phyloP scores from a whole-genome alignment of 345 rosid species.

The Noccaea bulbosa region DNA sequence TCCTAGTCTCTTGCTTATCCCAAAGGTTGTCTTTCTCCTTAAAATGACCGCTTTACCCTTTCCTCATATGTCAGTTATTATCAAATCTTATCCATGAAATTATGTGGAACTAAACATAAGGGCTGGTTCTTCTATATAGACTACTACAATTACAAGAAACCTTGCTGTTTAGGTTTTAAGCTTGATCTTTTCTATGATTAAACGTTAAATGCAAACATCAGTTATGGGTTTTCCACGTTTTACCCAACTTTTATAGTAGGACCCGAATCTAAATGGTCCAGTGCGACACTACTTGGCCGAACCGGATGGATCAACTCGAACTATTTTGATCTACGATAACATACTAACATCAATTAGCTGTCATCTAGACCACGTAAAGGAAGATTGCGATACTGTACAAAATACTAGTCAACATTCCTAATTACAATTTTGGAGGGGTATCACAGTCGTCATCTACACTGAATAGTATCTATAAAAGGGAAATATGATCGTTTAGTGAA shows the following conservation, averaged over 20 bases:
- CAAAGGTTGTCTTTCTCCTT: conserved; percentile 32
- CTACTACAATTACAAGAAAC: background rate
- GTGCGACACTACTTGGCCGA: background rate
- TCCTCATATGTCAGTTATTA: background rate
- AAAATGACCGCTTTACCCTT: conserved; percentile 16
- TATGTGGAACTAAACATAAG: background rate
- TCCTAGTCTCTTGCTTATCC: conserved; percentile 28
- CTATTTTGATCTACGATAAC: background rate
- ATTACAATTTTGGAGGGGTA: conserved; percentile 19
- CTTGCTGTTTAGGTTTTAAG: background rate
- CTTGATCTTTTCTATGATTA: background rate
- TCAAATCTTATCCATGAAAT: background rate
- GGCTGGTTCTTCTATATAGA: background rate
- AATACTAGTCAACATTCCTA: background rate
- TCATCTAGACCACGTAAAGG: conserved; percentile 9
- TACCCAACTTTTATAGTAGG: background rate
- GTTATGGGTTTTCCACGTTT: background rate
- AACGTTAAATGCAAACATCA: background rate
- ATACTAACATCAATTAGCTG: background rate
- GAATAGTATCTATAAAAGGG: conserved; percentile 7
- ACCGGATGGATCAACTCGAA: background rate
- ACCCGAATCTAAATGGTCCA: background rate
- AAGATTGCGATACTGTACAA: background rate
- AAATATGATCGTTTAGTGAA: background rate
- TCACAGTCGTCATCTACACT: background rate